Percentiles rank a stretch among this genome's conserved stretches.
These are phyloP conservation scores for Microcos paniculata DNA, from an alignment of 345 rosid species.

Conservation along the genomic window DNA sequence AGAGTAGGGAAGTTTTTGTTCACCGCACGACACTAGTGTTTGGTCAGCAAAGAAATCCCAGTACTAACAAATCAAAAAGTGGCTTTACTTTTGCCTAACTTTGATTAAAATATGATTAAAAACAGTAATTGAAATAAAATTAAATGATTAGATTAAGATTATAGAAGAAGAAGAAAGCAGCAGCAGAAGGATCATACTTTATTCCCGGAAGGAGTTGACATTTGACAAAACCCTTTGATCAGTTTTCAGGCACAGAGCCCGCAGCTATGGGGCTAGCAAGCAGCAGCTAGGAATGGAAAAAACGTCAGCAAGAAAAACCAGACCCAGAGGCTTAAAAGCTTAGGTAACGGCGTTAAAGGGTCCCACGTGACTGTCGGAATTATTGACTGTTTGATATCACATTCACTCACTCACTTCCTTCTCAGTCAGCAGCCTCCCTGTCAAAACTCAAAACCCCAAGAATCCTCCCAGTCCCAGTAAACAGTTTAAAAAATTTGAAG, in stretches of 20 bases:
- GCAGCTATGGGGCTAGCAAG: background rate
- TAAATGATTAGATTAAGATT: constrained; percentile 3
- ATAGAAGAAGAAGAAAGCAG: too few species aligned
- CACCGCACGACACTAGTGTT: background rate
- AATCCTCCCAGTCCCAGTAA: too few species aligned
- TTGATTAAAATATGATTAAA: background rate
- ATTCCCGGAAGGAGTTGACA: background rate
- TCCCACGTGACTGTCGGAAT: constrained; percentile 17
- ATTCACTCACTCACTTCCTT: too few species aligned
- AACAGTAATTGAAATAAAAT: background rate
- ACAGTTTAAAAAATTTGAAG: too few species aligned
- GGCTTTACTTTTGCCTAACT: background rate
- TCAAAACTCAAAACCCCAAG: too few species aligned
- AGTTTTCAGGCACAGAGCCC: background rate
- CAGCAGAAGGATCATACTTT: background rate
- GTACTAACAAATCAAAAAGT: too few species aligned
- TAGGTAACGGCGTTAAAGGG: background rate
- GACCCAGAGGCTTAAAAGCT: too few species aligned
- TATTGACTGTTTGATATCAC: constrained; percentile 24
- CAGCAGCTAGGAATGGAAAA: too few species aligned
- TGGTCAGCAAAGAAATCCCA: background rate
- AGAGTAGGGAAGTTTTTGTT: background rate
- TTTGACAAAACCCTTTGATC: background rate
- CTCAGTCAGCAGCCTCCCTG: too few species aligned
- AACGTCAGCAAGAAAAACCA: too few species aligned